A percentile compares a stretch with the other conserved stretches of the same genome.
These are phyloP conservation scores for Ramalina peruviana DNA, from an alignment of 495 filamentous ascomycete species.

Conservation along the genomic window DNA sequence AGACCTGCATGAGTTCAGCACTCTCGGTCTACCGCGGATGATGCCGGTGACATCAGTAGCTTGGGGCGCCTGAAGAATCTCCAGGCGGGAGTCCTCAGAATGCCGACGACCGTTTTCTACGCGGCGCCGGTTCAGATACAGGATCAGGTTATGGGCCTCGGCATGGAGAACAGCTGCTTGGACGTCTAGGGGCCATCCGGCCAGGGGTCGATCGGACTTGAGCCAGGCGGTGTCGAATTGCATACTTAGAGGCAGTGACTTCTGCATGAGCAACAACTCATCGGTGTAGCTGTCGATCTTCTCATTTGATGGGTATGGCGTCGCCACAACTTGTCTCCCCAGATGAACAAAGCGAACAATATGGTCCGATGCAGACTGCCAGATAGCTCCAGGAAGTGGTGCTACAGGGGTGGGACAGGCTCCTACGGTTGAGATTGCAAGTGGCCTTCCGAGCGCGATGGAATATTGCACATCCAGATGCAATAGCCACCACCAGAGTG, in stretches of 20 bases:
- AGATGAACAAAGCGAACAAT: constrained; percentile 31
- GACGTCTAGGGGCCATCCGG: constrained; percentile 30
- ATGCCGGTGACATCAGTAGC: constrained; percentile 6
- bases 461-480: constrained; percentile 38
- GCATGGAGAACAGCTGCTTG: constrained; percentile 28
- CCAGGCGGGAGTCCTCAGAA: constrained; percentile 3
- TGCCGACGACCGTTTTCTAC: constrained; percentile 14
- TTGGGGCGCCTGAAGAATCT: neutral
- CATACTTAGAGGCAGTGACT: constrained; percentile 29
- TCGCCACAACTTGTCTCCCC: constrained; percentile 29
- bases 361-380: constrained; percentile 27
- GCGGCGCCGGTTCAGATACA: constrained; percentile 32
- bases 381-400: constrained; percentile 23
- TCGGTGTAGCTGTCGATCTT: constrained; percentile 34
- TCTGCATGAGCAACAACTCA: constrained; percentile 21
- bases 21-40: constrained; percentile 26
- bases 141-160: constrained; percentile 31
- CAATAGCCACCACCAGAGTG: constrained; percentile 38
- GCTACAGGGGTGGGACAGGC: constrained; percentile 31
- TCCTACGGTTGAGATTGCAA: constrained; percentile 32
- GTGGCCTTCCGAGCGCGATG: constrained; percentile 30
- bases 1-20: constrained; percentile 26
- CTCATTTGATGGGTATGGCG: constrained; percentile 22
- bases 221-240: constrained; percentile 33
- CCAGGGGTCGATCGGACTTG: constrained; percentile 20